A percentile compares a stretch with the other conserved stretches of the same genome.
Evolutionary conservation across 208 protist genomes (phyloP).

Genomic region (Balamuthia mandrillaris): DNA sequence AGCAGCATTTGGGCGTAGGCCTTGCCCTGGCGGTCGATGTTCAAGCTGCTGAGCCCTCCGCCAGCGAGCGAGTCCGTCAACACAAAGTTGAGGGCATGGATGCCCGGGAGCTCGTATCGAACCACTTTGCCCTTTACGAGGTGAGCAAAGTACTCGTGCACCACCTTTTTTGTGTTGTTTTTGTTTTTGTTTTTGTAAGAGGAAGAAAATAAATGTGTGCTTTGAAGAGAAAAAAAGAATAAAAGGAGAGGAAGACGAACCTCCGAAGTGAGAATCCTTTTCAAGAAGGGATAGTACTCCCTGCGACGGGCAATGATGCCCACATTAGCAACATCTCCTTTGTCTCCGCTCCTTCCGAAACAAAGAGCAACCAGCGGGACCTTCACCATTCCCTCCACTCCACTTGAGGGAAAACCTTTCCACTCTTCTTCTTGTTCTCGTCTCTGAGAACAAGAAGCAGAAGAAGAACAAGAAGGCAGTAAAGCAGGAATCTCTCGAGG

Average conservation of each 20-base stretch:
- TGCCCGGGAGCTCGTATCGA: slow-evolving; percentile 1
- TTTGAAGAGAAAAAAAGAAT: not conserved
- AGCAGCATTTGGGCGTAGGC: slow-evolving; percentile 34
- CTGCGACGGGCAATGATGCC: not conserved
- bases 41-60: not conserved
- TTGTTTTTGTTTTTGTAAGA: no score
- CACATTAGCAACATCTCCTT: slow-evolving; percentile 28
- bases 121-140: not conserved
- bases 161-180: no score
- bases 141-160: slow-evolving; percentile 2
- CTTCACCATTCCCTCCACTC: not conserved
- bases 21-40: slow-evolving; percentile 20
- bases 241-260: no score
- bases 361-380: not conserved
- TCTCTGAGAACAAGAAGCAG: not conserved
- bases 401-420: not conserved
- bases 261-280: not conserved
- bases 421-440: not conserved
- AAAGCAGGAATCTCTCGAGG: not conserved
- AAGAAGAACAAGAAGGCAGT: not conserved
- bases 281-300: not conserved
- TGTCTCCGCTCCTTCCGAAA: slow-evolving; percentile 7
- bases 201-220: not conserved
- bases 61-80: slow-evolving; percentile 9
- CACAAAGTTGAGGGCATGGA: slow-evolving; percentile 17